Evolutionary conservation across 768 basidiomycete genomes (phyloP), one percentile per base, ranked within the genome.

Genomic region (Leucogyrophana mollusca): DNA sequence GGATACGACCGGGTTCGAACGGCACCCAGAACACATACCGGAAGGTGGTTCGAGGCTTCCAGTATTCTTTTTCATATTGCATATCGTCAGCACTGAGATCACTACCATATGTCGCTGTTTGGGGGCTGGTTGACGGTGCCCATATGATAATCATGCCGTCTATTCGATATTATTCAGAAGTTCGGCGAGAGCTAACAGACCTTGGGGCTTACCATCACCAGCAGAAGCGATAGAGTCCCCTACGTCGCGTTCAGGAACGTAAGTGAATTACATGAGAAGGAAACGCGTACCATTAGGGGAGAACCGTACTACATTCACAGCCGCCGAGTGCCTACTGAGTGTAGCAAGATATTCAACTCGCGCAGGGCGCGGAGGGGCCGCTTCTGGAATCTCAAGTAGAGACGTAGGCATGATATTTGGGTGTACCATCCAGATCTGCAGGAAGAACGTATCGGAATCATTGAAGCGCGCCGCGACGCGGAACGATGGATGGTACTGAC

Each of bases 71-170:
- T 67, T 96, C 95, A 53, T 85, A 82, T 59, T 87, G 86, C 22
- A 87, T 52, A 52, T 96, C 94, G 47, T 92, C 93, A 0, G 80
- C 67, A 41, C 70, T 79, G 37, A 85, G 70, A 60, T 93, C 91
- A 55, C 84, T 88, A n/a, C 93, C 93, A 62, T 91, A 95, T 11
- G 81, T 79, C 34, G 71, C 76, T 2, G 80, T 66, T 43, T 85
- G 83, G 0, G 91, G 85, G 24, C 77, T 81, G 18, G 83, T 78
- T 3, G 88, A 85, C 8, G 83, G 90, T 0, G 89, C 84, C 96
- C 96, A 99, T 13, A 99, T 82, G 40, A 98, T 90, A 50, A 99
- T 85, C 85, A 94, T 94, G 10, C 96, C 96, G 70, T 99, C 95
- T 96, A 23, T 10, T 34, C 38, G 30, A 16, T 14, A 45, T 8